Base-by-base conservation (phyloP, 257 asterid species). In the Perilla frutescens region DNA sequence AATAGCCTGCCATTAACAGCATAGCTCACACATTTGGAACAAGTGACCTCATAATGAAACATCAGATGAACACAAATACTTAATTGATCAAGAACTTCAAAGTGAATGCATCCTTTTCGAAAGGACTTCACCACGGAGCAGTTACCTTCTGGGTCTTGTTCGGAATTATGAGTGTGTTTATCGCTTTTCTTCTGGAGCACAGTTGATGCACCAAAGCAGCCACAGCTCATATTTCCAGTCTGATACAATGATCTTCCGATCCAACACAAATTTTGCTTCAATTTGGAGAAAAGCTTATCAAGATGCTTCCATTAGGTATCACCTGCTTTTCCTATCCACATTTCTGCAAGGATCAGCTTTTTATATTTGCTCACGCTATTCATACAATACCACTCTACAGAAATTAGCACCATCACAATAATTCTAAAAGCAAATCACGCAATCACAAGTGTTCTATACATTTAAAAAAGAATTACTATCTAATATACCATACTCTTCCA, bases 71-170 rank as follows among this genome's bases (percentile, higher is more conserved):
- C 34, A 51, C 4, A 71, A 14, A 4, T 3, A 72, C 6, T 56
- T n/a, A 29, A 8, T 14, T 57, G 54, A 69, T 72, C 39, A 10
- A 73, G 76, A 32, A 29, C 44, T 13, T 5, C 11, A 14, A 54
- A 45, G 64, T 53, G 55, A 37, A 36, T 8, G 48, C 13, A 77
- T 53, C 43, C 43, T 40, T 49, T 58, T 29, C 50, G 29, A 72
- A 61, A 3, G 64, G 64, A 6, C 9, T 12, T 12, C 13, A 7
- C 67, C 26, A 71, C 53, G 57, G 73, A 79, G 59, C 64, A 81
- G 79, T 75, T 66, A 88, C 98, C 94, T 90, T 79, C 87, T 81
- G 76, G 78, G 51, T 78, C 91, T 74, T 68, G 85, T 12, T 74
- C 47, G 15, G 77, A 66, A 54, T 53, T 82, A 72, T 26, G 26